Base-by-base conservation (phyloP, 2,329 filamentous ascomycete genomes). In the Botrytis cinerea region DNA sequence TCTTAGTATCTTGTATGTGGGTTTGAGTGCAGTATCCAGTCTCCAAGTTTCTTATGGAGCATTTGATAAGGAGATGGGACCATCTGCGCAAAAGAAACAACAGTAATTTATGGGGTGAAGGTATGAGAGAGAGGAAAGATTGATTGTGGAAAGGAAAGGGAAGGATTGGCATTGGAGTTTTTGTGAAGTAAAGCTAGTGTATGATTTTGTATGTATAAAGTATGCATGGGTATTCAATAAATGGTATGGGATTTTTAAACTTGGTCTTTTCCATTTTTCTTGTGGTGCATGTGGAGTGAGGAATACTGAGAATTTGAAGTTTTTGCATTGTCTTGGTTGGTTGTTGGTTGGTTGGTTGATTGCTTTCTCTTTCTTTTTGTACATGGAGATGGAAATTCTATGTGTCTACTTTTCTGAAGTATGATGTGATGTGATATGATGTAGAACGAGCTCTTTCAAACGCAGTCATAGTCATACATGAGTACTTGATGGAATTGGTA, bases 1-100 rank as follows among this genome's bases (percentile, higher is more conserved):
- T 67, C 83, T 97, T 75, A 84, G 89, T 43, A 95, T 98, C 77
- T 85, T 97, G 9, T 91, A 91, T 77, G 91, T 95, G 73, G 96
- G 92, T 22, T 84, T 98, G 72, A 89, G 83, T 74, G 94, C 93
- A 22, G 86, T 98, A 20, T 85, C 88, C 10, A 95, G 93, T 77
- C 86, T 99, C 28, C 87, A 98, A 82, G 93, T 98, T 45, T 93
- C 93, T 1, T 98, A 98, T 82, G 94, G 93, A 76, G 94, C 96
- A 2, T 99, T 98, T 81, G 95, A 97, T 81, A 98, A 97, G 86
- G 95, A 98, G 78, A 97, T 94, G 86, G 93, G 94, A 0, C 93
- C 94, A n/a, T 86, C 90, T 54, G 92, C 92, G 46, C 93, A 97
- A 83, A 97, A 95, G 89, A 97, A 94, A 85, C 87, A 91, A 83